Evolutionary conservation across 1,284 basidiomycete species (phyloP).

Genomic region (Cystobasidium pallidum): DNA sequence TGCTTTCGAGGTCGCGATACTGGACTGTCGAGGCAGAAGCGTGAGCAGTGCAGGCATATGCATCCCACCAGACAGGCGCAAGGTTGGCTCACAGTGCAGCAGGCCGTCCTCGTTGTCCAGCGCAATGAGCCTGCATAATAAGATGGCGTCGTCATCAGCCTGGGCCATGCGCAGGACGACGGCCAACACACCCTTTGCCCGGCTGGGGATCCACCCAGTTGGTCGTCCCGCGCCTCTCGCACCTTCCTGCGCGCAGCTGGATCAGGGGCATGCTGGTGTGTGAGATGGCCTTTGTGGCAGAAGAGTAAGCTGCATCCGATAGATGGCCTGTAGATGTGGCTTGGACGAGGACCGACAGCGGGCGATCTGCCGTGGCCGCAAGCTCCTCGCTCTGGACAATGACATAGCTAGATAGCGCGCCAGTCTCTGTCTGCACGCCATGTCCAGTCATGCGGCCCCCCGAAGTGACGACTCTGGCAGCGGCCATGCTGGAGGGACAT

Average conservation of each 20-base stretch:
- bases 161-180: constrained; percentile 47
- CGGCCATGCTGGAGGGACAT: background rate
- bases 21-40: constrained; percentile 44
- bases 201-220: constrained; percentile 52
- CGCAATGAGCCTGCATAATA: constrained; percentile 28
- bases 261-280: constrained; percentile 29
- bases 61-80: background rate
- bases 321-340: background rate
- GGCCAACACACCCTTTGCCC: constrained; percentile 49
- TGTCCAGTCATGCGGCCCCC: background rate
- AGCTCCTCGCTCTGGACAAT: too few species aligned
- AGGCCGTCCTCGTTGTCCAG: constrained; percentile 53
- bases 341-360: background rate
- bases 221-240: constrained; percentile 49
- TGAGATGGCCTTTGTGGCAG: background rate
- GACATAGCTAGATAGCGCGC: background rate
- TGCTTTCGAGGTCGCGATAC: constrained; percentile 51
- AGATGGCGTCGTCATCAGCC: constrained; percentile 1
- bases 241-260: constrained; percentile 52
- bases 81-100: constrained; percentile 51
- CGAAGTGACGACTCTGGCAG: background rate
- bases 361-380: too few species aligned
- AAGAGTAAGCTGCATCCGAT: background rate
- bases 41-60: background rate
- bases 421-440: constrained; percentile 2